Evolutionary conservation across 2,329 filamentous ascomycete genomes (phyloP), one percentile per base, ranked within the genome.

Genomic region (Pestalotiopsis sp.): DNA sequence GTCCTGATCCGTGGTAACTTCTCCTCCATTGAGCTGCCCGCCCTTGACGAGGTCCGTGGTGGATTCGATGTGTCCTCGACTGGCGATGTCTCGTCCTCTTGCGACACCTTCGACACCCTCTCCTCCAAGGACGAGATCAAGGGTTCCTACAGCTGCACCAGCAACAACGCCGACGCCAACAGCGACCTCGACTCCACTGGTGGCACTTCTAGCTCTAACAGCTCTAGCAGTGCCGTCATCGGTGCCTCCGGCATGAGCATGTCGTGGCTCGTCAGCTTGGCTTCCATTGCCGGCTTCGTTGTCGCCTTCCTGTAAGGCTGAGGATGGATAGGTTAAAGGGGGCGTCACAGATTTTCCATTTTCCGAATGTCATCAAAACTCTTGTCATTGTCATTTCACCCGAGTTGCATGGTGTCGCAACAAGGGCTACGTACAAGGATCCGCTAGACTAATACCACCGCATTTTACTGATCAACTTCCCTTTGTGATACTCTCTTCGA

Each of bases 1-100:
- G 86, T 98, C 78, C 91, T 94, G 80, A 89, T 97, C 80, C 90
- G 91, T 75, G 96, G 96, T 77, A 92, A 90, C 84, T 97, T 98
- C 82, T 87, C 90, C 72, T 85, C 88, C 70, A 90, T 96, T 73
- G 78, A 85, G 45, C 87, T 98, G 66, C 91, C 93, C 70, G 78
- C 82, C 49, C 85, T 95, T 31, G 82, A 86, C 69, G 86, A 91
- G 72, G 92, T 95, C 74, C 86, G 87, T 77, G 93, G 93, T 81
- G 89, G 88, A 70, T 92, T 93, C 79, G 90, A 91, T 76, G 83
- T 93, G 73, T 85, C 90, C 75, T 90, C 87, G 73, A 92, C 91
- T 66, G 86, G 85, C 69, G 85, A 91, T 71, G 90, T 93, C 72
- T 72, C 72, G 69, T 76, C 80, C 68, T 89, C 81, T 31, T 89